Evolutionary conservation across 2,329 filamentous ascomycete species (phyloP), one percentile per base, ranked within the genome.

Genomic region (Talaromyces sp.): DNA sequence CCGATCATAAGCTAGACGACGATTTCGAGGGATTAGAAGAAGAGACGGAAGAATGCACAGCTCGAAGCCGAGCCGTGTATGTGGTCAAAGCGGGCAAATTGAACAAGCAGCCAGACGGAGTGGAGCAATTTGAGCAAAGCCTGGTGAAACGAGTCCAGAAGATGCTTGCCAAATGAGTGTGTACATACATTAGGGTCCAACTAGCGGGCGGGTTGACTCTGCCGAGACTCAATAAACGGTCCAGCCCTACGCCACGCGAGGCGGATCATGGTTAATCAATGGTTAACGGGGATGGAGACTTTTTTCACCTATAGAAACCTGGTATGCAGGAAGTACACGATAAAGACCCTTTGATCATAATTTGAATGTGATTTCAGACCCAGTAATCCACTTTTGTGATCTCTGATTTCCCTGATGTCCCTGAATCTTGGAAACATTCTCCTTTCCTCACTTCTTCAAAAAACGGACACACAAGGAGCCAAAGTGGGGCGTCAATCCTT

Each of bases 101-200:
- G 73, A 75, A 70, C 22, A 71, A 77, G 42, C 72, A 89, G 61
- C 73, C 81, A 47, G 77, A 78, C 7, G 86, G 87, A 0, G 86
- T 89, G 51, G 77, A 81, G 41, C 80, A 85, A 64, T 90, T 90
- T 69, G 86, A 88, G 69, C 71, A 79, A 48, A 76, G 80, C 42
- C 76, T 89, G 67, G 82, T 86, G 67, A 86, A 80, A 72, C 77
- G 80, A 55, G 84, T 84, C 32, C 70, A 72, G 55, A 81, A 77
- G 65, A 68, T 80, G 61, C 57, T 75, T 11, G 14, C 49, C 4
- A 24, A 3, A 14, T 47, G 32, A n/a, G n/a, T n/a, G 16, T 39
- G 36, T 17, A 27, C 24, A 27, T 22, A n/a, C 27, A 20, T 47
- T 4, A 29, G 9, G 19, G 9, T 47, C n/a, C 4, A 27, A 47